Conservation (phyloP, 2,329 filamentous ascomycete species). For the Fusarium newnesense region DNA sequence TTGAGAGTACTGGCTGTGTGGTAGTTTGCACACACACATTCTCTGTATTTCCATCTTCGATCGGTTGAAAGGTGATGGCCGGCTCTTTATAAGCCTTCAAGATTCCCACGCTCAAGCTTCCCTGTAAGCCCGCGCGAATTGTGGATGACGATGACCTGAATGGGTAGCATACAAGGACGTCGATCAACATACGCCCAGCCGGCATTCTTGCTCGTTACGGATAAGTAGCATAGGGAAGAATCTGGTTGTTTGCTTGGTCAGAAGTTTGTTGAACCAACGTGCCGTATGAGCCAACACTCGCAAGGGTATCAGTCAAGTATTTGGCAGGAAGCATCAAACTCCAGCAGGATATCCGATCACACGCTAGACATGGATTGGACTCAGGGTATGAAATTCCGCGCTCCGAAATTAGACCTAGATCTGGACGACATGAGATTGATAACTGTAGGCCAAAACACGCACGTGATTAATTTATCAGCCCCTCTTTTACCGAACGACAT, state of each 20-base stretch:
- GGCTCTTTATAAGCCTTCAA: neutral
- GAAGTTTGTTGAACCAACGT: neutral
- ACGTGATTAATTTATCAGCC: no score
- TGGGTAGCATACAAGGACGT: neutral
- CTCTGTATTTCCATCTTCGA: no score
- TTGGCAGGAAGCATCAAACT: no score
- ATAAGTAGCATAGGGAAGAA: neutral
- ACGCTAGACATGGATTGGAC: no score
- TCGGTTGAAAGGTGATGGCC: neutral
- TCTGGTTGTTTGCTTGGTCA: neutral
- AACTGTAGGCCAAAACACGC: no score
- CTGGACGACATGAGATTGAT: no score
- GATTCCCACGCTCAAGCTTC: neutral
- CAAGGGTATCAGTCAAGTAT: neutral
- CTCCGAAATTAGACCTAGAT: no score
- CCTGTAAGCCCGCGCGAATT: neutral
- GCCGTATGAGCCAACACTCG: neutral
- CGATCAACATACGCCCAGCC: neutral
- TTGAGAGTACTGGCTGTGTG: neutral
- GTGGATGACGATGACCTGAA: neutral
- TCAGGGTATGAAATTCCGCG: no score
- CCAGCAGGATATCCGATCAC: no score
- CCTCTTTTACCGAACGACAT: no score
- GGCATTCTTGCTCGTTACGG: neutral
- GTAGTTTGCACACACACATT: no score